These are phyloP conservation scores for Venturia carpophila DNA, from an alignment of 2,329 filamentous ascomycete genomes.

Conservation along the genomic window DNA sequence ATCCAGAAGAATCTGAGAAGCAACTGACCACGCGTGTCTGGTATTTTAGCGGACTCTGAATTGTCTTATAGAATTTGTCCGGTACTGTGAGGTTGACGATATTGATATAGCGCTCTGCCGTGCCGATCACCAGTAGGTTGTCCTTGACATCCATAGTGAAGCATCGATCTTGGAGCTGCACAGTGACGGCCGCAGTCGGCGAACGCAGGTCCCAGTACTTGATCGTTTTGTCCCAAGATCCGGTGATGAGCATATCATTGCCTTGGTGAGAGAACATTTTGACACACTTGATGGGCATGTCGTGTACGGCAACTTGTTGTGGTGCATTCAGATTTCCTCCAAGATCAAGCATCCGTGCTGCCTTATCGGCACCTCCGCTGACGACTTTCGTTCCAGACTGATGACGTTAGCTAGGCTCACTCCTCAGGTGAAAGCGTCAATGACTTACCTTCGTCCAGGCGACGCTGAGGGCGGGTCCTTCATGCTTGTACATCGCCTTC, in stretches of 20 bases:
- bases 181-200: constrained; percentile 54
- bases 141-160: constrained; percentile 90
- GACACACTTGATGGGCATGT: constrained; percentile 70
- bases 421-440: neutral
- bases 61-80: constrained; percentile 86
- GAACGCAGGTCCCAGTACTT: constrained; percentile 80
- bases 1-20: constrained; percentile 85
- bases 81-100: constrained; percentile 80
- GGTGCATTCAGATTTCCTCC: constrained; percentile 27
- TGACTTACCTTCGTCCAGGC: constrained; percentile 77
- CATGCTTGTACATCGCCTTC: constrained; percentile 79
- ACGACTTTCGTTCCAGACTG: constrained; percentile 87
- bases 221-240: constrained; percentile 84
- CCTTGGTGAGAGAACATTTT: constrained; percentile 55
- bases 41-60: constrained; percentile 96
- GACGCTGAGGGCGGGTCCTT: constrained; percentile 72
- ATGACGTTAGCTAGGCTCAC: constrained; percentile 7
- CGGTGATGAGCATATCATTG: constrained; percentile 78
- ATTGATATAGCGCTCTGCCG: constrained; percentile 93
- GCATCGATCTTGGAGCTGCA: constrained; percentile 66
- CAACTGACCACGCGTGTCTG: constrained; percentile 93
- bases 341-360: constrained; percentile 80
- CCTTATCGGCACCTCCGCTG: constrained; percentile 84
- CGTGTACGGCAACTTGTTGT: constrained; percentile 73
- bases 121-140: constrained; percentile 82